Evolutionary conservation across 1,284 basidiomycete genomes (phyloP).

Genomic region (Trichosporon coremiiforme): DNA sequence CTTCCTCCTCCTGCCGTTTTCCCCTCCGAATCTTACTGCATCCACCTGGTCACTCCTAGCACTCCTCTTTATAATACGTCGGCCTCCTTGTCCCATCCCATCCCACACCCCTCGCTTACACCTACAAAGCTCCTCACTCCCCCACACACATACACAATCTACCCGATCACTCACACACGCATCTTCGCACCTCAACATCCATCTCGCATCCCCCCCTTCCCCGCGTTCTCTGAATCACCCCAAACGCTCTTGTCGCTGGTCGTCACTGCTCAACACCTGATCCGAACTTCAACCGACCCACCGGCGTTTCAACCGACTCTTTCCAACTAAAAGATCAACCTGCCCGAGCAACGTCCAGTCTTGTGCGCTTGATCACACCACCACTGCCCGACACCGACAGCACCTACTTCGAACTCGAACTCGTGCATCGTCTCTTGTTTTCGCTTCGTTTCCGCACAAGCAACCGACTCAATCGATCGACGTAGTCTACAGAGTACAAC

Average conservation of each 20-base stretch:
- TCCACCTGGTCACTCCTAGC: not conserved
- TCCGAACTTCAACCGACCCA: conserved; percentile 16
- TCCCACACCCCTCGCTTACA: conserved; percentile 14
- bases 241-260: not conserved
- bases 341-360: not conserved
- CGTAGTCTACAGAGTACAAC: not conserved
- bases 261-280: not conserved
- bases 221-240: not conserved
- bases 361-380: conserved; percentile 4
- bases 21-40: conserved; percentile 10
- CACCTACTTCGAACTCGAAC: not conserved
- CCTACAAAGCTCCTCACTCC: not conserved
- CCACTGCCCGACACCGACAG: not conserved
- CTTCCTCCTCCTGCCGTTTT: not conserved
- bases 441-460: not conserved
- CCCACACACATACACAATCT: not conserved
- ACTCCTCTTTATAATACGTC: conserved; percentile 4
- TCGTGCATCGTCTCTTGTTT: conserved; percentile 7
- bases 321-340: not conserved
- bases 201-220: not conserved
- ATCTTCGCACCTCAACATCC: not conserved
- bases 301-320: conserved; percentile 3
- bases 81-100: not conserved
- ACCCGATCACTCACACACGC: not conserved
- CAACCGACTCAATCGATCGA: not conserved